Base-by-base conservation (phyloP, 305 asterid genomes). In the Euphrasia arctica region DNA sequence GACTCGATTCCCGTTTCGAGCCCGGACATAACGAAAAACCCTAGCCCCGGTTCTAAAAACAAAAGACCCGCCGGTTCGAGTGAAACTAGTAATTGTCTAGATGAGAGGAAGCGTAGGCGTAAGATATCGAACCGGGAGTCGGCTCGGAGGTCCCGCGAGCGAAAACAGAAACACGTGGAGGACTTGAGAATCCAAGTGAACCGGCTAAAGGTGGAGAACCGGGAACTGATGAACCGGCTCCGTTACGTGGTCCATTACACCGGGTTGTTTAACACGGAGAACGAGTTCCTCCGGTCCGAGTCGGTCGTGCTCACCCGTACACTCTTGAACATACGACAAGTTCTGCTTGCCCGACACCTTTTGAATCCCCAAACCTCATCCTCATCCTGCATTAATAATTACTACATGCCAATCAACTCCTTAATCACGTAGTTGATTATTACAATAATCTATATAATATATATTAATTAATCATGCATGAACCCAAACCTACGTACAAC, bases 61-160 rank as follows among this genome's bases (percentile, higher is more conserved):
- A 15, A 58, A 11, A 57, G 22, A 15, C 60, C 84, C 73, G 22
- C 22, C 22, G 71, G 76, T 60, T 72, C 70, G 0, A 74, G 60
- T 2, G 69, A 73, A 14, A n/a, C 66, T 10, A 70, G 42, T 54
- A 68, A 50, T 14, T 67, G 22, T 18, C 22, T 18, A 22, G 91
- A 90, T 56, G 95, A 90, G 48, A 72, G 87, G 28, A 87, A 87
- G 80, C 82, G 68, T 4, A 76, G 86, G 61, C 95, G 97, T 6
- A 90, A 80, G 95, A 12, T 85, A 58, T 90, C 97, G 65, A 90
- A 90, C 90, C 88, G 97, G 62, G 97, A 87, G 68, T 90, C 97
- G 13, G 97, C 97, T 0, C 70, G 86, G 58, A 78, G 95, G 70
- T 90, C 97, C 14, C 86, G 97, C n/a, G 71, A 82, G 94, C 69